phyloP scores from a whole-genome alignment of 352 stramenopile species.

The Phytopythium ostracodes region DNA sequence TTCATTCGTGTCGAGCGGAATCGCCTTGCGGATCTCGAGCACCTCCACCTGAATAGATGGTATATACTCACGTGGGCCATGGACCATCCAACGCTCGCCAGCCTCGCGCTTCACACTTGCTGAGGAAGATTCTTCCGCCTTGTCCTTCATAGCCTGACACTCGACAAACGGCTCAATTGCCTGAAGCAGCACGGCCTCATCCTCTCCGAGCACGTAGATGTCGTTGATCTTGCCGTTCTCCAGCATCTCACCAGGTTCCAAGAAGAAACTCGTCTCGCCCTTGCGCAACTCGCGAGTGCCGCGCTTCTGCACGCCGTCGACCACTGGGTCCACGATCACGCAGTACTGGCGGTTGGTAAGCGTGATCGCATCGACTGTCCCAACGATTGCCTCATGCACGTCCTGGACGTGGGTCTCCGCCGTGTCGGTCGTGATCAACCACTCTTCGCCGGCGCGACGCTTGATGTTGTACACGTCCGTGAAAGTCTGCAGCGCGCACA shows the following conservation, averaged over 20 bases:
- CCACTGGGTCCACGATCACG: constrained; percentile 68
- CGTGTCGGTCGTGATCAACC: constrained; percentile 68
- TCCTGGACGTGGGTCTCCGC: constrained; percentile 75
- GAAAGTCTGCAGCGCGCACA: constrained; percentile 66
- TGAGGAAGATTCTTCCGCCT: constrained; percentile 7
- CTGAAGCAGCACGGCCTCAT: constrained; percentile 77
- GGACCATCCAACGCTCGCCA: constrained; percentile 79
- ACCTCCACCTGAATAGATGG: constrained; percentile 73
- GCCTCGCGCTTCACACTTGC: constrained; percentile 39
- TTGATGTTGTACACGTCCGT: constrained; percentile 68
- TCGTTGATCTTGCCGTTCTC: constrained; percentile 63
- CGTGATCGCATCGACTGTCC: constrained; percentile 52
- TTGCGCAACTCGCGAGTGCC: constrained; percentile 71
- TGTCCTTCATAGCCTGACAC: constrained; percentile 21
- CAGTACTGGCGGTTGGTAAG: constrained; percentile 82
- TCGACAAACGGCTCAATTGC: constrained; percentile 64
- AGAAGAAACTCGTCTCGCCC: constrained; percentile 71
- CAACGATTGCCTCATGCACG: constrained; percentile 70
- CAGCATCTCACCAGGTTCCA: constrained; percentile 54
- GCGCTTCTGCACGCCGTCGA: constrained; percentile 60
- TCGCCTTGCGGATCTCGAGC: constrained; percentile 69
- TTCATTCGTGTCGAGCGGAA: constrained; percentile 77
- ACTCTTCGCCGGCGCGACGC: constrained; percentile 74
- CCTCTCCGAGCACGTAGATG: constrained; percentile 63
- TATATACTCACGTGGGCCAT: constrained; percentile 77